Evolutionary conservation across 345 rosid genomes (phyloP), one percentile per base, ranked within the genome.

Genomic region (Mallotus nudiflorus): DNA sequence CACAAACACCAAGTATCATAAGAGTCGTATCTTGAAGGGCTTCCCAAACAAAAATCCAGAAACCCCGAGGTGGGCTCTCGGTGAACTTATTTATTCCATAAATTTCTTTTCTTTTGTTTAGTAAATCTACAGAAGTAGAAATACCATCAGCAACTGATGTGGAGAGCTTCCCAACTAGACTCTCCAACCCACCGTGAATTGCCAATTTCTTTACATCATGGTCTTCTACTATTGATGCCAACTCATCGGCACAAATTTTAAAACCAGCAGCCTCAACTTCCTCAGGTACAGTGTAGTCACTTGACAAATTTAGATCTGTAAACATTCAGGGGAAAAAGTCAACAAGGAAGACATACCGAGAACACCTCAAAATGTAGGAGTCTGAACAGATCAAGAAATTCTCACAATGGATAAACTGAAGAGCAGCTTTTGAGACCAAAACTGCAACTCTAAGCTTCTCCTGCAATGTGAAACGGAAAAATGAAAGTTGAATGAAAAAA

Each of bases 381-480:
- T 45, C 40, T 46, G 52, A 27, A 29, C 63, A 64, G 35, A 63
- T 42, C 40, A 56, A 48, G 33, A 31, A 69, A 68, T 72, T n/a
- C 85, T 82, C 78, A 91, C 97, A 83, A 56, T 85, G 82, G 50
- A 91, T 85, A 64, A 91, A 94, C 56, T 88, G 95, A 77, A 94
- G 87, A 28, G 98, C 98, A 78, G 96, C 97, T 81, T 89, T 96
- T 27, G 98, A 91, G 72, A 94, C 98, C 80, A 94, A 75, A 37
- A 94, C 88, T 5, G 98, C 97, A 69, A 94, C 87, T 72, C 92
- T 86, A 59, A 94, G 85, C 68, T 86, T 91, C 72, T 88, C 92
- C 97, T 91, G 83, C 73, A 64, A 65, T 54, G 68, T 37, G 33
- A 54, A 27, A 35, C 70, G 45, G 48, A 57, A 51, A 59, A 62